These are phyloP conservation scores for Apiospora pterosperma DNA, from an alignment of 2,329 filamentous ascomycete genomes.

Conservation along the genomic window DNA sequence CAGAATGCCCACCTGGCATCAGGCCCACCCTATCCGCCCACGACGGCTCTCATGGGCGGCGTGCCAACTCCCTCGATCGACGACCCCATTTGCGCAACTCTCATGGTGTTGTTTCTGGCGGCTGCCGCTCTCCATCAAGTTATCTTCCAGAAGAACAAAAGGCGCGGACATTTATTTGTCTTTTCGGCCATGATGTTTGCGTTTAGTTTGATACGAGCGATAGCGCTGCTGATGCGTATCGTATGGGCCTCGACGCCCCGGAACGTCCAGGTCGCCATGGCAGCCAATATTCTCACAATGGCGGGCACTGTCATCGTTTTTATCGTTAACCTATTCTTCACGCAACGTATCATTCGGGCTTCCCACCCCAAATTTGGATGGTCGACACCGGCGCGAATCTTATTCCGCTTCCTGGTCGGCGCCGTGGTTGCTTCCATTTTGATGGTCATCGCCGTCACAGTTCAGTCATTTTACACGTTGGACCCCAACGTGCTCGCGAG, in stretches of 20 bases:
- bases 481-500: constrained; percentile 13
- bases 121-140: constrained; percentile 46
- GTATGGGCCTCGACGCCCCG: constrained; percentile 26
- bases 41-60: neutral
- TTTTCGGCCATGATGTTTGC: constrained; percentile 33
- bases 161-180: constrained; percentile 34
- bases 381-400: constrained; percentile 24
- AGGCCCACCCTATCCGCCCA: constrained; percentile 3
- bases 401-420: constrained; percentile 24
- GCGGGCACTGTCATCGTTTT: constrained; percentile 33
- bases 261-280: constrained; percentile 30
- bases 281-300: constrained; percentile 32
- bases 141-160: constrained; percentile 40
- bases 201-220: constrained; percentile 32
- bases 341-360: constrained; percentile 34
- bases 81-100: neutral
- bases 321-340: constrained; percentile 35
- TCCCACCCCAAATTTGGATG: constrained; percentile 33
- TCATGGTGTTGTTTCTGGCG: neutral
- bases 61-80: neutral
- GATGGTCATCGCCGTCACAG: constrained; percentile 26
- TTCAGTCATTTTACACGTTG: constrained; percentile 26
- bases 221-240: constrained; percentile 33
- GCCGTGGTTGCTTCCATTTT: constrained; percentile 24
- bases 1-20: neutral